Evolutionary conservation across 129 eudicot genomes (phyloP), one percentile per base, ranked within the genome.

Genomic region (Logfia minima): DNA sequence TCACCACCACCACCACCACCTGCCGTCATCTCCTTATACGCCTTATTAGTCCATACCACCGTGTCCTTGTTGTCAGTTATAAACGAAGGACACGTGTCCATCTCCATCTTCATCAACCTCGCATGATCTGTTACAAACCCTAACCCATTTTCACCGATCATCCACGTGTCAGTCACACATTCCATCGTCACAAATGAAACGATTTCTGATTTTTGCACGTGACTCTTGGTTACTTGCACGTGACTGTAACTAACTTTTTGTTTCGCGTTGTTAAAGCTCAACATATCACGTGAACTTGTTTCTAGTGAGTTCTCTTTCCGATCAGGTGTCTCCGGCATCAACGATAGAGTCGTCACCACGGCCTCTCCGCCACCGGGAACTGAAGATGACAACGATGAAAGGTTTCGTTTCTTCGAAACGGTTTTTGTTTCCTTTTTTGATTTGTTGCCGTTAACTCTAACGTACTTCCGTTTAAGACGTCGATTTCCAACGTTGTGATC

Each of bases 81-180:
- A 37, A 93, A 84, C 41, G 89, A 91, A 0, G 97, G 98, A 87
- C 97, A 93, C 88, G 84, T 80, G 92, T 93, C 97, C 22, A 2
- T 8, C 39, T 93, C 88, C 86, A 93, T 70, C 39, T n/a, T 76
- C 83, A 75, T 82, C 80, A 80, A 61, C 76, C 77, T 80, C 86
- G 68, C 73, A 83, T 69, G 83, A 85, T 79, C 78, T 6, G 21
- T 17, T 37, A 83, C 77, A 11, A 76, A 79, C 66, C 88, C 87
- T 24, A 81, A 8, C 11, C 76, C 87, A 22, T 52, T 34, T 18
- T 61, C 70, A 65, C 60, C 80, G 39, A 76, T 79, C 53, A 5
- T 68, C 90, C 93, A 91, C 84, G 91, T 77, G 76, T 83, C 92
- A 48, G 85, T 86, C 81, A 93, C 91, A 60, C 90, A 65, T 73